Percentiles rank a stretch among this genome's conserved stretches.
Evolutionary conservation across 2,329 filamentous ascomycete species (phyloP).

Genomic region (Nemania diffusa): DNA sequence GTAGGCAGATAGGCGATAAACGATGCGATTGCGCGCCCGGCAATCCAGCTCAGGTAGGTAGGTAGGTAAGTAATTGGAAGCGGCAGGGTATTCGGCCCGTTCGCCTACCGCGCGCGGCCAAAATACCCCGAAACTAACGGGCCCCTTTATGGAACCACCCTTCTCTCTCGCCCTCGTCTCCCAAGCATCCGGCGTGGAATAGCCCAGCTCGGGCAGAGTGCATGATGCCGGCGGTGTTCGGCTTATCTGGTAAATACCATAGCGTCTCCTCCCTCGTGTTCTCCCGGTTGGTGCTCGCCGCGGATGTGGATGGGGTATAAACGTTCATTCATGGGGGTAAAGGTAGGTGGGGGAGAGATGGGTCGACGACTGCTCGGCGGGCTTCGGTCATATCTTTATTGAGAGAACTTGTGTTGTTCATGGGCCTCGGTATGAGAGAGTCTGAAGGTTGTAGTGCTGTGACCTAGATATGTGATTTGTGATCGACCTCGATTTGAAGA

Average conservation of each 20-base stretch:
- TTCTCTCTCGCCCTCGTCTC: not conserved
- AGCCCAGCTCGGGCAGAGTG: not conserved
- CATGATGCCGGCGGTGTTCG: not conserved
- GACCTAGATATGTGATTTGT: too few species aligned
- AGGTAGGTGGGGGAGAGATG: not conserved
- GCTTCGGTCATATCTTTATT: not conserved
- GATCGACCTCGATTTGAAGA: too few species aligned
- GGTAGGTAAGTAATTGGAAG: not conserved
- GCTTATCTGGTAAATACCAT: not conserved
- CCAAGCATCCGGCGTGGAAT: too few species aligned
- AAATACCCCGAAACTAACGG: slow-evolving; percentile 9
- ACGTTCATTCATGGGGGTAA: too few species aligned
- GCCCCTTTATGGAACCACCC: not conserved
- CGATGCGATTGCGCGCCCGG: slow-evolving; percentile 6
- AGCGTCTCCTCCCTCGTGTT: not conserved
- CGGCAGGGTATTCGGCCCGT: slow-evolving; percentile 30
- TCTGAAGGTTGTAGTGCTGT: too few species aligned
- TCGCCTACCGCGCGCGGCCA: slow-evolving; percentile 23
- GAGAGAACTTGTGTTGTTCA: not conserved
- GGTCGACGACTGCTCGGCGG: not conserved
- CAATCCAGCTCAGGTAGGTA: not conserved
- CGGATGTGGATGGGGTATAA: not conserved
- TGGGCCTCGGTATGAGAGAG: not conserved
- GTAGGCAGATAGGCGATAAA: not conserved
- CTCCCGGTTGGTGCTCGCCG: too few species aligned